A percentile compares a stretch with the other conserved stretches of the same genome.
Evolutionary conservation across 805 yeast species (phyloP).

Genomic region (Teunomyces panamensis): DNA sequence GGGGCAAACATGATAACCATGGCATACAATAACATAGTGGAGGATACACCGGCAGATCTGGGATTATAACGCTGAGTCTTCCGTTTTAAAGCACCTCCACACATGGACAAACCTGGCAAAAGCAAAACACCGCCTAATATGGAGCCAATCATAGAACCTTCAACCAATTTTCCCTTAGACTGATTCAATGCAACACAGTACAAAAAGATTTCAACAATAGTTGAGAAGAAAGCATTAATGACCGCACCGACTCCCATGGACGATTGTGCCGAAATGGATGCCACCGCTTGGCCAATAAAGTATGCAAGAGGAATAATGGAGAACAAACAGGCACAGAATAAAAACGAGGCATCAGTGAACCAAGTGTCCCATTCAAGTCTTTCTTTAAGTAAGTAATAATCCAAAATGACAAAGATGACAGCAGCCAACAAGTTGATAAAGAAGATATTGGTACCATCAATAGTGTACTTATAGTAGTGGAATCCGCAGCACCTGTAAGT

Average conservation of each 20-base stretch:
- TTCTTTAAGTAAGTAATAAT: slow-evolving; percentile 63
- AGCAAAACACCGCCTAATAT: slow-evolving; percentile 88
- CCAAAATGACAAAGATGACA: slow-evolving; percentile 79
- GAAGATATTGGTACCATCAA: slow-evolving; percentile 93
- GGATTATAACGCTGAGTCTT: slow-evolving; percentile 97
- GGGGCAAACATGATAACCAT: slow-evolving; percentile 91
- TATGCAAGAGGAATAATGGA: slow-evolving; percentile 93
- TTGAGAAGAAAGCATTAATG: slow-evolving; percentile 94
- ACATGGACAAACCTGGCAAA: slow-evolving; percentile 94
- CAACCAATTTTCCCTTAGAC: slow-evolving; percentile 84
- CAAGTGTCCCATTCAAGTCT: slow-evolving; percentile 32
- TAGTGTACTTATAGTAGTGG: slow-evolving; percentile 93
- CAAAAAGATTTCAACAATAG: slow-evolving; percentile 87
- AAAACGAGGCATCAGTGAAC: slow-evolving; percentile 58
- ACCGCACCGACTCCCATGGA: slow-evolving; percentile 99
- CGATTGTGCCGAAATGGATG: slow-evolving; percentile 96
- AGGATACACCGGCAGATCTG: slow-evolving; percentile 93
- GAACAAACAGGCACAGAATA: slow-evolving; percentile 72
- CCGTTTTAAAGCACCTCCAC: slow-evolving; percentile 90
- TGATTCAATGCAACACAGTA: slow-evolving; percentile 89
- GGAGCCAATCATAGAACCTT: slow-evolving; percentile 94
- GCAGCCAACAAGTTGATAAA: slow-evolving; percentile 79
- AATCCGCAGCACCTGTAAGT: slow-evolving; percentile 90
- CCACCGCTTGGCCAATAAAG: slow-evolving; percentile 98
- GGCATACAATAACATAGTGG: slow-evolving; percentile 91